Evolutionary conservation across 148 eudicot genomes (phyloP), one percentile per base, ranked within the genome.

Genomic region (Amaranthus palmeri): DNA sequence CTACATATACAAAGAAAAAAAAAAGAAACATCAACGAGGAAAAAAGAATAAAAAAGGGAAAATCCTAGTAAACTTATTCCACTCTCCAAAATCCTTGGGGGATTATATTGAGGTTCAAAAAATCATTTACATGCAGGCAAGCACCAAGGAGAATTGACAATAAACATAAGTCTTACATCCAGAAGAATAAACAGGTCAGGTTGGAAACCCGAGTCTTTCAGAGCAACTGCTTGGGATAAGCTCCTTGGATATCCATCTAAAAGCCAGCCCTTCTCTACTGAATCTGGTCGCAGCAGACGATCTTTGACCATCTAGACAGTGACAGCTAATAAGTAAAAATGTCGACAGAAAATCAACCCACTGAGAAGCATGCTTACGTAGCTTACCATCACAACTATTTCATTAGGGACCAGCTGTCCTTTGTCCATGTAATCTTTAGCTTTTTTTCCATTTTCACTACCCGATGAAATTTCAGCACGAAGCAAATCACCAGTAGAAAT

Each of bases 211-310:
- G 79, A 81, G 25, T 77, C 90, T 83, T 85, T 83, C 41, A 96
- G 92, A 74, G 96, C 96, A 62, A 79, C 82, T 54, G 99, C 99
- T 88, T 96, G 99, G 55, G 99, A 96, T 82, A 67, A 81, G 81
- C 99, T 96, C 76, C 99, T 80, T 13, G 99, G 99, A 78, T 90
- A 96, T 79, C 97, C 99, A 81, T 96, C 99, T 80, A 96, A 80
- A 85, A 96, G 96, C 99, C 99, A 96, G 46, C 99, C 99, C 54
- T 87, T 92, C 70, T 96, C 90, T 72, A 76, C 84, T 76, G 99
- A 87, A 86, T 96, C 99, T 41, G 88, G 84, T 65, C 74, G 84
- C 58, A 74, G 71, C 65, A 96, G 77, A 44, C 99, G 96, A 12
- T 92, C 97, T 81, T 85, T 92, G 60, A 96, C 99, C 99, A 96